Conservation (phyloP, 2,329 filamentous ascomycete species). For the Tetracladium maxilliforme region DNA sequence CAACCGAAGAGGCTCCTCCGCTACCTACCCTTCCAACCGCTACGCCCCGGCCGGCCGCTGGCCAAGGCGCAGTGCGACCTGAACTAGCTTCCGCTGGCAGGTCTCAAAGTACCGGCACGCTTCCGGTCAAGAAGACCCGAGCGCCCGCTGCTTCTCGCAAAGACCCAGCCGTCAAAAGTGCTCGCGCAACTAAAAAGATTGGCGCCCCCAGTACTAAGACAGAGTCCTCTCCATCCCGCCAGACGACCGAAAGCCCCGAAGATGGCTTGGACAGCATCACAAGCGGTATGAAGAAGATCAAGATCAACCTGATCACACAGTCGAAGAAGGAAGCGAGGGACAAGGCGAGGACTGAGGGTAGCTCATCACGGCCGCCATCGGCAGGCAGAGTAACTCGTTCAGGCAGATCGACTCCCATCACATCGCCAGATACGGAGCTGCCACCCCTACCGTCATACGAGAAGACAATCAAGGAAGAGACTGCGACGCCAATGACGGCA, state of each 20-base stretch:
- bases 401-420: too few relatives aligned
- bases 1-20: too few relatives aligned
- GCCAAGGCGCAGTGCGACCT: too few relatives aligned
- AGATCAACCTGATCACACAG: constrained; percentile 45
- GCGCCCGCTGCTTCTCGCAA: constrained; percentile 26
- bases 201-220: constrained; percentile 1
- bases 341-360: too few relatives aligned
- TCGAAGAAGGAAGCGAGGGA: constrained; percentile 40
- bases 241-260: constrained; percentile 1
- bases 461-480: too few relatives aligned
- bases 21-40: too few relatives aligned
- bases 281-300: constrained; percentile 45
- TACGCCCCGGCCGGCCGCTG: too few relatives aligned
- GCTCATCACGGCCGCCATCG: too few relatives aligned
- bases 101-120: constrained; percentile 24
- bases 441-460: too few relatives aligned
- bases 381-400: too few relatives aligned
- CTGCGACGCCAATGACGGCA: too few relatives aligned
- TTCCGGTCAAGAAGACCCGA: constrained; percentile 44
- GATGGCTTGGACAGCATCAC: constrained; percentile 39
- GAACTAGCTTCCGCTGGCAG: constrained; percentile 19
- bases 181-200: constrained; percentile 8
- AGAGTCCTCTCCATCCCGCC: neutral
- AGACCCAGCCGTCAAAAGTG: constrained; percentile 17
- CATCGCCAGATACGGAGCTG: too few relatives aligned